These are phyloP conservation scores for Pulicaria dysenterica DNA, from an alignment of 129 eudicot species.

Conservation along the genomic window DNA sequence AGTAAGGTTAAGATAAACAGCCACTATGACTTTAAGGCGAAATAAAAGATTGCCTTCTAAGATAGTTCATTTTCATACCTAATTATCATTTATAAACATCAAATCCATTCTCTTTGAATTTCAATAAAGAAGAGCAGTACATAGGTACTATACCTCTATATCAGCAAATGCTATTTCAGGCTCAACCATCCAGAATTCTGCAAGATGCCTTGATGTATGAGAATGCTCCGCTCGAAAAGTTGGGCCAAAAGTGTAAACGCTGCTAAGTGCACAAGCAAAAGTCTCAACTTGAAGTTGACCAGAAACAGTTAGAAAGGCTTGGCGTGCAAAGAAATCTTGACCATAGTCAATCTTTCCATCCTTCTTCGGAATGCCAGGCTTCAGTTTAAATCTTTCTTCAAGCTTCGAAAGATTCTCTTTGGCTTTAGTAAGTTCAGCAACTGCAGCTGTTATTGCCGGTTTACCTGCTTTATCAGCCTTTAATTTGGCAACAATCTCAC, in stretches of 20 bases:
- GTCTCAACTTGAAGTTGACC: constrained; percentile 98
- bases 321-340: constrained; percentile 85
- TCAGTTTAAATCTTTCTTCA: constrained; percentile 61
- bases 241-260: constrained; percentile 95
- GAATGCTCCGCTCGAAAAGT: constrained; percentile 96
- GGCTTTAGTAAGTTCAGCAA: constrained; percentile 65
- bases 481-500: constrained; percentile 60
- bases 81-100: not conserved
- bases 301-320: constrained; percentile 86
- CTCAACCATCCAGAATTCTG: constrained; percentile 98
- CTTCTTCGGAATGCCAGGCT: constrained; percentile 72
- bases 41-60: not conserved
- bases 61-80: not conserved
- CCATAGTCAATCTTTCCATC: constrained; percentile 85
- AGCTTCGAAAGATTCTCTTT: constrained; percentile 62
- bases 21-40: not conserved
- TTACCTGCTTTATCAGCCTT: constrained; percentile 83
- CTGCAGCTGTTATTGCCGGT: constrained; percentile 64
- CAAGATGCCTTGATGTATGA: constrained; percentile 90
- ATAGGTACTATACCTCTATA: constrained; percentile 53
- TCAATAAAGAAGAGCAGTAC: not conserved
- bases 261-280: constrained; percentile 84
- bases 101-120: not conserved
- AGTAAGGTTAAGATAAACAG: constrained; percentile 2
- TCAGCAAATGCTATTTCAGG: constrained; percentile 98